Percentiles rank a stretch among this genome's conserved stretches.
Conservation (phyloP, 139 green algal genomes). For the Pleodorina starrii region DNA sequence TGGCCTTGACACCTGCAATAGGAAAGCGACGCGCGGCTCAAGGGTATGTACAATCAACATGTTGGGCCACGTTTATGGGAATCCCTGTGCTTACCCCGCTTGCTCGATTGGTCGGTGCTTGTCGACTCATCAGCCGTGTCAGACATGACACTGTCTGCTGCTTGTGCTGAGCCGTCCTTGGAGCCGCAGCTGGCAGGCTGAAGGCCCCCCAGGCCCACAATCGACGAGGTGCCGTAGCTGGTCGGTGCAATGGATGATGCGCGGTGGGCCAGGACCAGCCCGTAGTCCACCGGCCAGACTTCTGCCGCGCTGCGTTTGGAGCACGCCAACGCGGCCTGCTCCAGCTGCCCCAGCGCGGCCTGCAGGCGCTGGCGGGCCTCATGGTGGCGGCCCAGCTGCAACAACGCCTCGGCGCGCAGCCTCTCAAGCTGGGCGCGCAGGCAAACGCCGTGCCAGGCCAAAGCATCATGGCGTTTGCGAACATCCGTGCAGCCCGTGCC, state of each 20-base stretch:
- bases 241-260: neutral
- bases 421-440: neutral
- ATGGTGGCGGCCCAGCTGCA: neutral
- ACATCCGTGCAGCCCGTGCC: neutral
- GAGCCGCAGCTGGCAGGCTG: neutral
- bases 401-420: neutral
- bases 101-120: neutral
- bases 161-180: neutral
- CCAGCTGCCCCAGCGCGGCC: neutral
- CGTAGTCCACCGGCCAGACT: constrained; percentile 21
- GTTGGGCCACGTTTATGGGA: too few species aligned
- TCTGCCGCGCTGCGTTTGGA: neutral
- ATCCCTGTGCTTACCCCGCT: constrained; percentile 6
- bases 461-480: neutral
- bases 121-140: neutral
- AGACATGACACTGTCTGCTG: neutral
- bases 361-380: neutral
- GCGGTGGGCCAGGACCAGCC: constrained; percentile 22
- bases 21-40: too few species aligned
- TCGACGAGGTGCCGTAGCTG: neutral
- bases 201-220: neutral
- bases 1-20: constrained; percentile 5
- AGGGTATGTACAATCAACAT: too few species aligned
- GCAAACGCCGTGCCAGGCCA: neutral
- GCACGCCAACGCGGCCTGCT: neutral